Evolutionary conservation across 768 basidiomycete genomes (phyloP).

Genomic region (Termitomyces heimii): DNA sequence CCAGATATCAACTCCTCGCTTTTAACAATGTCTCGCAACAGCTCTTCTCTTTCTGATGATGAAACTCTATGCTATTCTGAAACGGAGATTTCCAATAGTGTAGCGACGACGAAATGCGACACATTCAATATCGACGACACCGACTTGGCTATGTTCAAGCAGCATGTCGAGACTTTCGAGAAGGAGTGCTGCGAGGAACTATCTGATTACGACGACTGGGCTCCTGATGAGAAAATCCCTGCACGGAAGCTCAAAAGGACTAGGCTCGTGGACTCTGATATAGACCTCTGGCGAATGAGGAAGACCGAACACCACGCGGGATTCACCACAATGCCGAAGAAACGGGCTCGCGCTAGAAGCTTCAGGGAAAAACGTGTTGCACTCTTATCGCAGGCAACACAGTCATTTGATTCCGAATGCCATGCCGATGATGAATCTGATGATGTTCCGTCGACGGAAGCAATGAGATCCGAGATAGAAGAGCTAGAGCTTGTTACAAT

Average conservation of each 20-base stretch:
- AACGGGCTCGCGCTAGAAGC: background rate
- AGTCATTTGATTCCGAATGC: background rate
- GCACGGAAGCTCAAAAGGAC: background rate
- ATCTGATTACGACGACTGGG: slow-evolving; percentile 3
- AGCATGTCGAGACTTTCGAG: background rate
- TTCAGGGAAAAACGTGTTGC: background rate
- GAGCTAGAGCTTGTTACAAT: background rate
- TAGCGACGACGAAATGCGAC: too few relatives aligned
- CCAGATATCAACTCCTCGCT: background rate
- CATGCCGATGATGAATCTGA: background rate
- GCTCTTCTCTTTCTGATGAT: background rate
- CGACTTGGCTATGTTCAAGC: background rate
- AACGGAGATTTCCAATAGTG: background rate
- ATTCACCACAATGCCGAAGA: background rate
- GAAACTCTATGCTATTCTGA: background rate
- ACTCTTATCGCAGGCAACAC: background rate
- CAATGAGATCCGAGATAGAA: background rate
- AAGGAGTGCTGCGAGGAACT: background rate
- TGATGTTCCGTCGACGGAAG: background rate
- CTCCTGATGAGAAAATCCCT: background rate
- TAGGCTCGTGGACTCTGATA: background rate
- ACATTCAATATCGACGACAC: background rate
- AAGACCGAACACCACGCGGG: background rate
- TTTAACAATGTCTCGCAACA: background rate
- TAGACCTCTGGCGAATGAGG: slow-evolving; percentile 1